A percentile compares a stretch with the other conserved stretches of the same genome.
These are phyloP conservation scores for Colletotrichum sp. DNA, from an alignment of 2,329 filamentous ascomycete genomes.

Conservation along the genomic window DNA sequence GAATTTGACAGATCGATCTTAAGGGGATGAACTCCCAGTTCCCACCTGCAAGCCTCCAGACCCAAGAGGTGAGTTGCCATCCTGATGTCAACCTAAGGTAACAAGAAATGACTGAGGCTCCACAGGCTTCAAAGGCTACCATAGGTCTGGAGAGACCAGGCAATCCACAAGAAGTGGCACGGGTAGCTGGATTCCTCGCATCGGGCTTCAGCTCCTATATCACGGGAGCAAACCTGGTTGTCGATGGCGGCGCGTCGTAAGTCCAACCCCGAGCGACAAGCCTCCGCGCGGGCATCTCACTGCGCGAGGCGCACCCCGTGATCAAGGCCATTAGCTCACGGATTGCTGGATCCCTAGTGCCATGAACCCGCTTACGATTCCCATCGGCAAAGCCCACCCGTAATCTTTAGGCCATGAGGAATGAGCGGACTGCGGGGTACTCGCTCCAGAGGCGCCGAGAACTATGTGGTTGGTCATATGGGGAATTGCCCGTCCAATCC, in stretches of 20 bases:
- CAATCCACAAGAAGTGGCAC: constrained; percentile 60
- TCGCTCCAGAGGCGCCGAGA: background rate
- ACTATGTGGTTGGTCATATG: background rate
- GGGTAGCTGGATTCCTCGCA: constrained; percentile 66
- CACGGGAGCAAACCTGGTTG: constrained; percentile 65
- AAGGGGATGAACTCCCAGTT: constrained; percentile 57
- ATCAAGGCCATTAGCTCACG: constrained; percentile 16
- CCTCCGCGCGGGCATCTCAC: background rate
- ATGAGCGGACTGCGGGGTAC: constrained; percentile 8
- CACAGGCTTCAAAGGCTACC: constrained; percentile 47
- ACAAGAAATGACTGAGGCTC: background rate
- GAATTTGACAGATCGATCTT: constrained; percentile 49
- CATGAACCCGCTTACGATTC: constrained; percentile 45
- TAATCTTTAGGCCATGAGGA: background rate
- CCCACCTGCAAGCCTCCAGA: constrained; percentile 58
- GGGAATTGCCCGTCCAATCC: constrained; percentile 2
- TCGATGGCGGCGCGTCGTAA: constrained; percentile 61
- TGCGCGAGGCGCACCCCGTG: background rate
- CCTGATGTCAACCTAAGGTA: background rate
- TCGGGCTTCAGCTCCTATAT: constrained; percentile 68
- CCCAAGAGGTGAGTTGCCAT: constrained; percentile 39
- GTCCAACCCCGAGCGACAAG: constrained; percentile 11
- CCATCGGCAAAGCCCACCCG: constrained; percentile 30
- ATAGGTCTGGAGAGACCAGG: constrained; percentile 65
- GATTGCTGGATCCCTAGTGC: constrained; percentile 26